Conservation (phyloP, 2,329 filamentous ascomycete species). For the Monosporascus sp. region DNA sequence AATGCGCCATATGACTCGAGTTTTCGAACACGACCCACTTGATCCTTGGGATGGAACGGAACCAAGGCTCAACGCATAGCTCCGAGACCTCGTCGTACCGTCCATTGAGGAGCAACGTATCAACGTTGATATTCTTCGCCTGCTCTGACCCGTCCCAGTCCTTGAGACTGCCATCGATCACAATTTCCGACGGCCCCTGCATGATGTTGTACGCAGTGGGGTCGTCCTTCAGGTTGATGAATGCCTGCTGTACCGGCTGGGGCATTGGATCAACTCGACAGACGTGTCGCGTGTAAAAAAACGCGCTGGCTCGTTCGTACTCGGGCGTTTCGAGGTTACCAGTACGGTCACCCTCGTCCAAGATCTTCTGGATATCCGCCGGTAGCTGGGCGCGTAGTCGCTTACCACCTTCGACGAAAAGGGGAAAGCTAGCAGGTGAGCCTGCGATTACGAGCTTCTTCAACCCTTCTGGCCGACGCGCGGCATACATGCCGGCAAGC, state of each 20-base stretch:
- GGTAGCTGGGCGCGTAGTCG: conserved; percentile 11
- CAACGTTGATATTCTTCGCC: conserved; percentile 15
- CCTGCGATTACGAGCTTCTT: conserved; percentile 11
- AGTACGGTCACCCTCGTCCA: conserved; percentile 12
- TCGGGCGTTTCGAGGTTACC: conserved; percentile 14
- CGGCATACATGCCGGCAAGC: conserved; percentile 6
- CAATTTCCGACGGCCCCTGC: conserved; percentile 18
- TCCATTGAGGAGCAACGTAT: conserved; percentile 6
- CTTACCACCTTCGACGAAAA: conserved; percentile 9
- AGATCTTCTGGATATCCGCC: conserved; percentile 8
- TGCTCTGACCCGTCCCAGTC: conserved; percentile 17
- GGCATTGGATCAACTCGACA: conserved; percentile 14
- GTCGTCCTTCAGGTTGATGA: conserved; percentile 14
- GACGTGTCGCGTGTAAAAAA: conserved; percentile 10
- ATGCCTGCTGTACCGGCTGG: conserved; percentile 5
- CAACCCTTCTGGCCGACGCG: conserved; percentile 4
- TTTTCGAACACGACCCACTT: conserved; percentile 18
- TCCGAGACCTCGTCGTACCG: conserved; percentile 15
- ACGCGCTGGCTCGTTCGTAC: conserved; percentile 8
- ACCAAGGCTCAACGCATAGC: conserved; percentile 17
- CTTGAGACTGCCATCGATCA: conserved; percentile 15
- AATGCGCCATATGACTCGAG: conserved; percentile 16
- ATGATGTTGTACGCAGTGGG: conserved; percentile 14
- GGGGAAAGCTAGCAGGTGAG: conserved; percentile 11
- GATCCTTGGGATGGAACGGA: conserved; percentile 15